Base-by-base conservation (phyloP, 2,329 filamentous ascomycete genomes). In the Clonostachys chloroleuca region DNA sequence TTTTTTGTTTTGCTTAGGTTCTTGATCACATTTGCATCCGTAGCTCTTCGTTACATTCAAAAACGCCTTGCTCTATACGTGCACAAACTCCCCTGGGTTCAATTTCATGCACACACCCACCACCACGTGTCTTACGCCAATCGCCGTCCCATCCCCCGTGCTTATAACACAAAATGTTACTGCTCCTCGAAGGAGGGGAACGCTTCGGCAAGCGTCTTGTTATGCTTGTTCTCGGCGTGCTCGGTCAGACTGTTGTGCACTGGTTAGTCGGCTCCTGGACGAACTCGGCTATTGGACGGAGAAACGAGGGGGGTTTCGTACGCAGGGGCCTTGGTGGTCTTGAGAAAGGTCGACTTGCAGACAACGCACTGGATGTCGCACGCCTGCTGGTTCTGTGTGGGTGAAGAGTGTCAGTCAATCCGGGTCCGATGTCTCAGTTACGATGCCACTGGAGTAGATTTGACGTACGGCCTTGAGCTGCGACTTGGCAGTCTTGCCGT, bases 281-380 rank as follows among this genome's bases (percentile, higher is more conserved):
- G 24, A 30, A 13, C 34, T 43, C 20, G 35, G 16, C 12, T 36
- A 30, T 30, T 30, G 9, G 24, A 30, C 24, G 24, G 24, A 30
- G 24, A 8, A 30, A 13, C 30, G 40, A 35, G 24, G 44, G 40
- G 40, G 46, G 48, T 37, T 17, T 71, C 80, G 56, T 74, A 84
- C 81, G 86, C 83, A 59, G 84, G 84, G 51, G 78, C 81, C 62
- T 86, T 85, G 51, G 84, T 86, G 35, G 87, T 92, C 74, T 86
- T 85, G 56, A 91, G 78, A 72, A 92, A 91, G 33, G 86, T 87
- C 57, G 85, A 80, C 69, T 84, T 87, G 85, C 87, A 92, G 59
- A 83, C 74, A 55, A 80, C 71, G 77, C 87, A 92, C 67, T 89
- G 84, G 67, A 91, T 88, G 61, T 80, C 84, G 74, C 83, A 87